Evolutionary conservation across 176 grass and related monocot species (phyloP), one percentile per base, ranked within the genome.

Genomic region (Stipa capillata): DNA sequence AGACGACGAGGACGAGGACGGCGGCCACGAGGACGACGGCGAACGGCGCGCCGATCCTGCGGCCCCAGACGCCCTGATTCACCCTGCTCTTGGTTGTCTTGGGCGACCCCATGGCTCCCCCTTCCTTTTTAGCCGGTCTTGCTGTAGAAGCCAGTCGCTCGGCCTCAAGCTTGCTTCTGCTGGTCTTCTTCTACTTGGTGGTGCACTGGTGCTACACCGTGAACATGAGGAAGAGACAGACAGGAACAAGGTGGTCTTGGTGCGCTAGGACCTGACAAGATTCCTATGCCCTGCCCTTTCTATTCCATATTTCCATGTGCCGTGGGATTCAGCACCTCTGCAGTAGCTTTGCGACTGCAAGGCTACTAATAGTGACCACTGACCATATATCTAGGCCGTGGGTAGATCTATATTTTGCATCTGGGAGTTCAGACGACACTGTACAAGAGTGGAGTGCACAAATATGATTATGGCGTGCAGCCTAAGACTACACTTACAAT

Each of bases 91-190:
- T 89, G 51, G 59, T 25, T 34, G 53, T 28, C 82, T 85, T 89
- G 5, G 87, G 82, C 34, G 82, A 89, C 52, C 87, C 82, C 87
- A 89, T 84, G 69, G 41, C 60, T 18, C 39, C 0, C 18, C 59
- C 32, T 8, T 8, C 15, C 29, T 49, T 24, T 23, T 37, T 25
- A 44, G 61, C 17, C 7, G 42, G 9, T 43, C 43, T 35, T 48
- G 54, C 53, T 11, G 12, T 1, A 32, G 9, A n/a, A n/a, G n/a
- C n/a, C 28, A 47, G 25, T n/a, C 40, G 27, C n/a, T n/a, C 17
- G 24, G 13, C 16, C 43, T 37, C 59, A 34, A 50, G 75, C 29
- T 63, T 36, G 41, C 15, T 17, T 66, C 35, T 20, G 77, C 23
- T 9, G 27, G 2, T 36, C 29, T 67, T 20, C 31, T 20, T 25